phyloP scores from a whole-genome alignment of 2,329 filamentous ascomycete genomes.

The Neonectria sp. region DNA sequence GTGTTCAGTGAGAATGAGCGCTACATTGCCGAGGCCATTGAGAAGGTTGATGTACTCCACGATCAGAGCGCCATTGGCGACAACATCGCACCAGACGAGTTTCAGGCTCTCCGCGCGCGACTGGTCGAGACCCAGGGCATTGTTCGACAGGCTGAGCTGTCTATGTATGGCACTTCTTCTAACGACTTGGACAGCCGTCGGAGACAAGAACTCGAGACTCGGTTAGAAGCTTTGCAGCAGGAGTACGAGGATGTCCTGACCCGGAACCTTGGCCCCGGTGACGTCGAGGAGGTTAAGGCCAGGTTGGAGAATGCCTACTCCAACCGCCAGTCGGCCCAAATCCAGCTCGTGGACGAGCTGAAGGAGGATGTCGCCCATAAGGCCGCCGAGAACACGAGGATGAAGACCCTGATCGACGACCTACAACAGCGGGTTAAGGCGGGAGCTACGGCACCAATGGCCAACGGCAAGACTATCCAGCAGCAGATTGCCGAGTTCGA shows the following conservation, averaged over 20 bases:
- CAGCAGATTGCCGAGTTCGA: slow-evolving; percentile 99
- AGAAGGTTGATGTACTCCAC: slow-evolving; percentile 84
- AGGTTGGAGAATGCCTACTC: slow-evolving; percentile 83
- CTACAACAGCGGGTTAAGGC: slow-evolving; percentile 82
- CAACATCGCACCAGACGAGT: slow-evolving; percentile 83
- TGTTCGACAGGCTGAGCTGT: slow-evolving; percentile 92
- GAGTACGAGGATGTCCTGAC: slow-evolving; percentile 89
- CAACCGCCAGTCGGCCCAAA: slow-evolving; percentile 80
- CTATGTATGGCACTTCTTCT: slow-evolving; percentile 79
- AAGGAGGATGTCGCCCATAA: slow-evolving; percentile 83
- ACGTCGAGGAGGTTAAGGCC: slow-evolving; percentile 88
- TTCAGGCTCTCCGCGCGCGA: slow-evolving; percentile 82
- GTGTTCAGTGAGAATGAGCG: slow-evolving; percentile 95
- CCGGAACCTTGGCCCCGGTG: slow-evolving; percentile 82
- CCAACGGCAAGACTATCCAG: slow-evolving; percentile 91
- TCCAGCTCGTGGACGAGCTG: slow-evolving; percentile 82
- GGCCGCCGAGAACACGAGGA: slow-evolving; percentile 84
- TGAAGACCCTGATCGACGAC: slow-evolving; percentile 86
- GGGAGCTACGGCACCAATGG: slow-evolving; percentile 70
- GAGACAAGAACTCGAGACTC: slow-evolving; percentile 82
- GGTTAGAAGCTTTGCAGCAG: slow-evolving; percentile 80
- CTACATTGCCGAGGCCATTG: slow-evolving; percentile 85
- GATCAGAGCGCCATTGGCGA: slow-evolving; percentile 85
- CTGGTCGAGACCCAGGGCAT: slow-evolving; percentile 93
- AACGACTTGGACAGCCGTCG: slow-evolving; percentile 77